Percentiles rank a stretch among this genome's conserved stretches.
Evolutionary conservation across 306 rosid species (phyloP).

Genomic region (Ochetophila trinervis): DNA sequence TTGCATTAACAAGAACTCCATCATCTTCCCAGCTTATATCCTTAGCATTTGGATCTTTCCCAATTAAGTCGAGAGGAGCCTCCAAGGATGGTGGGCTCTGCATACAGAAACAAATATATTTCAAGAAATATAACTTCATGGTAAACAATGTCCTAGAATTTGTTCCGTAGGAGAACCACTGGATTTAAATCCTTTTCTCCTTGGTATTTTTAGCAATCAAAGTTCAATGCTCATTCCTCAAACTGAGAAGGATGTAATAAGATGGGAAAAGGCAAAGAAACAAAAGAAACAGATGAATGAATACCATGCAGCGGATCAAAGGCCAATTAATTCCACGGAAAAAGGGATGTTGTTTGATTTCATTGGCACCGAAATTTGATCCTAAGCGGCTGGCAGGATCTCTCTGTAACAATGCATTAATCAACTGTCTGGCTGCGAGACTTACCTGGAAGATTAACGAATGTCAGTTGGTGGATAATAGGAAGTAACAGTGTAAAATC

Average conservation of each 20-base stretch:
- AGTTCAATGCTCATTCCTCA: not conserved
- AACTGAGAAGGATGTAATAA: not conserved
- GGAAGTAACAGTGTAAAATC: not conserved
- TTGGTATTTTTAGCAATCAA: constrained; percentile 18
- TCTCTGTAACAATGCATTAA: constrained; percentile 84
- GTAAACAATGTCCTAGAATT: not conserved
- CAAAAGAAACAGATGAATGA: constrained; percentile 11
- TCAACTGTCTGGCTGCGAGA: constrained; percentile 83
- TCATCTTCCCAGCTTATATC: constrained; percentile 74
- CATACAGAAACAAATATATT: constrained; percentile 22
- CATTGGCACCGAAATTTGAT: constrained; percentile 67
- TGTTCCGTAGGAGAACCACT: not conserved
- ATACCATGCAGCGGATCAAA: constrained; percentile 84
- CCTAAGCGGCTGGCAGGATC: constrained; percentile 76
- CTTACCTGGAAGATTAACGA: constrained; percentile 56
- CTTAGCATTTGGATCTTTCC: constrained; percentile 53
- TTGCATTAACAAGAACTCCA: constrained; percentile 60
- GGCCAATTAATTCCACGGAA: constrained; percentile 93
- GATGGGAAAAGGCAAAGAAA: not conserved
- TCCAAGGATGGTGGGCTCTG: constrained; percentile 83
- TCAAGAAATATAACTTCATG: constrained; percentile 7
- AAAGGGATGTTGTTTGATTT: constrained; percentile 85
- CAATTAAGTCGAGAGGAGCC: constrained; percentile 52
- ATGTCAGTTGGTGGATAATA: constrained; percentile 22
- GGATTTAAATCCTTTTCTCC: too few relatives aligned